These are phyloP conservation scores for Stephania japonica DNA, from an alignment of 164 flowering plant species.

Conservation along the genomic window DNA sequence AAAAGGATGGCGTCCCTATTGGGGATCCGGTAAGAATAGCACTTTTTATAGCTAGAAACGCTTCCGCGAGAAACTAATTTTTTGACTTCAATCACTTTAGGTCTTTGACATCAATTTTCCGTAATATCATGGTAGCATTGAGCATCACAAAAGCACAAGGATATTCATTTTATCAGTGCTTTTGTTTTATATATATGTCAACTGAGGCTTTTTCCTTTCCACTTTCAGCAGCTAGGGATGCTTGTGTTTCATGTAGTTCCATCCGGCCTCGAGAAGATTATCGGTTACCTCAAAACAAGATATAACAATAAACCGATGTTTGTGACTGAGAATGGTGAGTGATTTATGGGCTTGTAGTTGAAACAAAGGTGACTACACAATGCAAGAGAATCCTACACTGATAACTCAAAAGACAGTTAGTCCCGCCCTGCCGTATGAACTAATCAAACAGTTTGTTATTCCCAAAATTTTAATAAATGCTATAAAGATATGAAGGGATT, in stretches of 20 bases:
- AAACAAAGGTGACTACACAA: too few relatives aligned
- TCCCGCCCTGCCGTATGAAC: too few relatives aligned
- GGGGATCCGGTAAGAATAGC: constrained; percentile 33
- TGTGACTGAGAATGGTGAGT: constrained; percentile 58
- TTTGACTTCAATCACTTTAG: background rate
- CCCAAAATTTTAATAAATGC: too few relatives aligned
- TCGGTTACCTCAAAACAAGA: constrained; percentile 37
- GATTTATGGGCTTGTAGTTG: background rate
- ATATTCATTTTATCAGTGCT: background rate
- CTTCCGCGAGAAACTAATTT: background rate
- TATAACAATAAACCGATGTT: constrained; percentile 46
- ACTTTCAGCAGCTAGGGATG: constrained; percentile 29
- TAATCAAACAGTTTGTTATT: too few relatives aligned
- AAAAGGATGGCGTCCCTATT: constrained; percentile 40
- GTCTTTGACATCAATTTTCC: background rate
- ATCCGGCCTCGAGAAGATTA: constrained; percentile 42
- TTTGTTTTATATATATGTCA: background rate
- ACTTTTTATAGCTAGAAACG: background rate
- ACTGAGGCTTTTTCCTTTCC: background rate
- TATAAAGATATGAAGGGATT: too few relatives aligned
- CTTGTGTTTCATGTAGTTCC: constrained; percentile 40
- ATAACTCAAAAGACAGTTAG: too few relatives aligned
- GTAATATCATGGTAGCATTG: too few relatives aligned
- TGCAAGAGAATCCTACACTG: too few relatives aligned
- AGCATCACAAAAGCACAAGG: background rate